Percentiles rank a stretch among this genome's conserved stretches.
These are phyloP conservation scores for Aspergillus brunneoviolaceus DNA, from an alignment of 2,329 filamentous ascomycete genomes.

Conservation along the genomic window DNA sequence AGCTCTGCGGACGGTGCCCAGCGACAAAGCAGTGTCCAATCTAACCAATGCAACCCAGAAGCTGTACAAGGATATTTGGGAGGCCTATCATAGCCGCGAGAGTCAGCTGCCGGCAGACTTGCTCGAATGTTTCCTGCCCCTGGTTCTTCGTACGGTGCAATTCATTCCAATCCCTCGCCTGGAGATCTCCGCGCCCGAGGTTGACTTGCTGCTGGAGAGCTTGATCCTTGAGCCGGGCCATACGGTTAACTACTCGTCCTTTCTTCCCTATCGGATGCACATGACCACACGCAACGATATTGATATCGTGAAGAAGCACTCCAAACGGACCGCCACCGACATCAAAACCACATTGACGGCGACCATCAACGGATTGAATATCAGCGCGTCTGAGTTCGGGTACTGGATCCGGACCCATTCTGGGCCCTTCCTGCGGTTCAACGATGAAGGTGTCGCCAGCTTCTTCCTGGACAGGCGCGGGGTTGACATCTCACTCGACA, in stretches of 20 bases:
- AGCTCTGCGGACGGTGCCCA: constrained; percentile 66
- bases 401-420: constrained; percentile 84
- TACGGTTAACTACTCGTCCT: constrained; percentile 82
- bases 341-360: constrained; percentile 72
- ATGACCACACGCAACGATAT: constrained; percentile 83
- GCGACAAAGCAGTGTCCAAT: constrained; percentile 71
- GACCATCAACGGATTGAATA: constrained; percentile 77
- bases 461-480: constrained; percentile 84
- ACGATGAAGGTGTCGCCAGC: constrained; percentile 80
- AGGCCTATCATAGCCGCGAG: constrained; percentile 63
- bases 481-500: constrained; percentile 79
- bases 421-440: constrained; percentile 66
- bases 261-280: constrained; percentile 80
- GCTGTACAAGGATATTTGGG: constrained; percentile 69
- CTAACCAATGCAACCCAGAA: constrained; percentile 66
- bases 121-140: constrained; percentile 76
- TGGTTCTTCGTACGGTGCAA: constrained; percentile 74
- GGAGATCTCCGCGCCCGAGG: constrained; percentile 78
- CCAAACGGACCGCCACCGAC: constrained; percentile 62
- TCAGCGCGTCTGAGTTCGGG: constrained; percentile 81
- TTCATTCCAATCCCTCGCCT: constrained; percentile 86
- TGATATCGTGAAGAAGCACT: constrained; percentile 77
- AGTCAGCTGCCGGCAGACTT: constrained; percentile 71
- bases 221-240: constrained; percentile 83
- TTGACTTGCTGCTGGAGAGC: constrained; percentile 87